phyloP scores from a whole-genome alignment of 805 yeast species.

The Ascoidea tarda region DNA sequence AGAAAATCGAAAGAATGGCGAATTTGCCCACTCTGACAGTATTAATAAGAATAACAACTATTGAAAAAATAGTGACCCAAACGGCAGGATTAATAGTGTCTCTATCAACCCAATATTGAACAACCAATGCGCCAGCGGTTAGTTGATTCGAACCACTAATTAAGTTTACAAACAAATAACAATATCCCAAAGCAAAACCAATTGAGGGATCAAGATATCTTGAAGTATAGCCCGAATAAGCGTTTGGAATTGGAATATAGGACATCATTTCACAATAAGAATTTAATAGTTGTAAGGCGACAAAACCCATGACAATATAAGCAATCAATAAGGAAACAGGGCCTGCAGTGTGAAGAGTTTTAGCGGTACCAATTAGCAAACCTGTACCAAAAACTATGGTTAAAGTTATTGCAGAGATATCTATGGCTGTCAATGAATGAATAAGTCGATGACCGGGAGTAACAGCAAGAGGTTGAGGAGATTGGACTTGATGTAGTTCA shows the following conservation, averaged over 20 bases:
- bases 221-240: slow-evolving; percentile 48
- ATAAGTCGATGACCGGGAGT: neutral
- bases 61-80: slow-evolving; percentile 35
- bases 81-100: slow-evolving; percentile 29
- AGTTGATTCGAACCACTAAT: slow-evolving; percentile 36
- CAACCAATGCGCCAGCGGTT: slow-evolving; percentile 39
- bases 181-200: slow-evolving; percentile 52
- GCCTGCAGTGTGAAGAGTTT: slow-evolving; percentile 42
- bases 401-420: slow-evolving; percentile 8
- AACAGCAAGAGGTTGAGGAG: neutral
- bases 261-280: slow-evolving; percentile 72
- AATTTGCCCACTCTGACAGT: slow-evolving; percentile 41
- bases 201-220: slow-evolving; percentile 44
- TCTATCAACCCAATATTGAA: slow-evolving; percentile 32
- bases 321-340: slow-evolving; percentile 58
- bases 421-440: neutral
- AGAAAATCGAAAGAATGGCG: slow-evolving; percentile 20
- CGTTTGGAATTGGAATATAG: slow-evolving; percentile 52
- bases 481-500: neutral
- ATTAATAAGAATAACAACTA: slow-evolving; percentile 30
- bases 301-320: slow-evolving; percentile 19
- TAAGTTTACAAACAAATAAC: slow-evolving; percentile 38
- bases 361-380: slow-evolving; percentile 49
- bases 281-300: slow-evolving; percentile 6
- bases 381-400: slow-evolving; percentile 46